Evolutionary conservation across 164 flowering plant species (phyloP).

Genomic region (Nymphaea colorata): DNA sequence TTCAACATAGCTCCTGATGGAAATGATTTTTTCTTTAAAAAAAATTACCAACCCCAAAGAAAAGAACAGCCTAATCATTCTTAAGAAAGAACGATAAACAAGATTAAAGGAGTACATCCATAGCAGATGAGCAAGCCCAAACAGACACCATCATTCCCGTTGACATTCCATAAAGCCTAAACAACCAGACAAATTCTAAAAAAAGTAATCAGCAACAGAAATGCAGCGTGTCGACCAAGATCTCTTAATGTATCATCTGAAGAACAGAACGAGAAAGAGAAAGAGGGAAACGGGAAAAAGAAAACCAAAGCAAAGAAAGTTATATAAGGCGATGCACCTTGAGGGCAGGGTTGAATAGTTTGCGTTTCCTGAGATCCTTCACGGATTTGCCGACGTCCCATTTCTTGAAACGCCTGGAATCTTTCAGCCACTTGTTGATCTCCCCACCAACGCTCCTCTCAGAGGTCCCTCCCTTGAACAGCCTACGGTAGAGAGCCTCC

Average conservation of each 20-base stretch:
- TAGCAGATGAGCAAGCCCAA: neutral
- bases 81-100: no score
- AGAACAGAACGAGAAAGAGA: neutral
- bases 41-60: no score
- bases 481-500: constrained; percentile 25
- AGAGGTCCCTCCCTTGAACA: constrained; percentile 62
- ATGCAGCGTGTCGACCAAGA: neutral
- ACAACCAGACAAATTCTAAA: no score
- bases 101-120: neutral
- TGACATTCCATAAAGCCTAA: neutral
- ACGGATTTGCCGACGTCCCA: constrained; percentile 79
- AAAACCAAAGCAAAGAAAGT: no score
- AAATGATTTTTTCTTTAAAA: no score
- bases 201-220: neutral
- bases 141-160: neutral
- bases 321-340: constrained; percentile 28
- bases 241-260: neutral
- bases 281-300: neutral
- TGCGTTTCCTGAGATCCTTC: constrained; percentile 57
- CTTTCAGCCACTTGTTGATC: constrained; percentile 49
- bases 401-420: constrained; percentile 39
- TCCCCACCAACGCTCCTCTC: constrained; percentile 43
- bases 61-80: no score
- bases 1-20: no score
- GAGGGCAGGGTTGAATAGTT: constrained; percentile 49